These are phyloP conservation scores for Platanthera zijinensis DNA, from an alignment of 106 monocot genomes.

Conservation along the genomic window DNA sequence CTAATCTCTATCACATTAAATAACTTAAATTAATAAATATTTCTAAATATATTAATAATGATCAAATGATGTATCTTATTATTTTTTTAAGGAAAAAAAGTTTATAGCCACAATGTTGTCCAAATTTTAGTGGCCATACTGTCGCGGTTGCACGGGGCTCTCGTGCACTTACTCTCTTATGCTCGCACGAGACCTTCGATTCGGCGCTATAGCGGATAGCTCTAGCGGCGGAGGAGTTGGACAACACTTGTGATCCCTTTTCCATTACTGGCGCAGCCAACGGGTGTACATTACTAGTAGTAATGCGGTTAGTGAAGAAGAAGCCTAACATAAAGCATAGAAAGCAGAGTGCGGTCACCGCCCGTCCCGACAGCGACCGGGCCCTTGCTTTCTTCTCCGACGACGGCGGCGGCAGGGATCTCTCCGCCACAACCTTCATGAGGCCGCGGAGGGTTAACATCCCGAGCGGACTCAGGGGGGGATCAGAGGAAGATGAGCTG, in stretches of 20 bases:
- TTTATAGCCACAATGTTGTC: too few relatives aligned
- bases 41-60: too few relatives aligned
- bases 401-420: slow-evolving; percentile 14
- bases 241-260: not conserved
- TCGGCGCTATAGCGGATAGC: too few relatives aligned
- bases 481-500: not conserved
- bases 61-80: not conserved
- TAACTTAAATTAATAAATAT: too few relatives aligned
- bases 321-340: slow-evolving; percentile 51
- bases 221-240: not conserved
- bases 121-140: too few relatives aligned
- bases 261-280: not conserved
- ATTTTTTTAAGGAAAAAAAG: not conserved
- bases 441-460: not conserved
- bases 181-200: slow-evolving; percentile 23
- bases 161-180: slow-evolving; percentile 35
- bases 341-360: slow-evolving; percentile 30
- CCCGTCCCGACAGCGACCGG: slow-evolving; percentile 33
- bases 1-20: slow-evolving; percentile 29
- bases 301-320: slow-evolving; percentile 29
- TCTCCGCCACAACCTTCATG: slow-evolving; percentile 39
- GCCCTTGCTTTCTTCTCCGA: slow-evolving; percentile 51
- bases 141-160: too few relatives aligned
- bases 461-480: not conserved
- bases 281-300: not conserved